Percentiles rank a stretch among this genome's conserved stretches.
Evolutionary conservation across 2,329 filamentous ascomycete genomes (phyloP).

Genomic region (Aureobasidium sp.): DNA sequence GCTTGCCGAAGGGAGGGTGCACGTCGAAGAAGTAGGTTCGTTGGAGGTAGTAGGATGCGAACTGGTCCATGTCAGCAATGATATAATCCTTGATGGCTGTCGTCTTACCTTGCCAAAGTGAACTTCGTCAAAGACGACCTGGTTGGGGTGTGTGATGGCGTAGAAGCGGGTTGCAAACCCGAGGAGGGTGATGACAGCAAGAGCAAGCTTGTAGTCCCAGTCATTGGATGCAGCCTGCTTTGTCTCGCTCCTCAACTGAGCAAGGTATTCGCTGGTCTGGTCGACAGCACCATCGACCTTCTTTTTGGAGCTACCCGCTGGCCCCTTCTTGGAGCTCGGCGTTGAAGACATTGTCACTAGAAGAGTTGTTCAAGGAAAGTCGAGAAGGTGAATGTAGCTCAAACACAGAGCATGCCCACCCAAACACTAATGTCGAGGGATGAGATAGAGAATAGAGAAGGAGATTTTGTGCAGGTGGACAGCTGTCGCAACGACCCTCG

Average conservation of each 20-base stretch:
- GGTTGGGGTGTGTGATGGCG: conserved; percentile 88
- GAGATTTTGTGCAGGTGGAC: background rate
- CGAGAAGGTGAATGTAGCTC: background rate
- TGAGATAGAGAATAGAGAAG: background rate
- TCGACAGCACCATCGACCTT: conserved; percentile 24
- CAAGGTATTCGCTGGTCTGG: conserved; percentile 34
- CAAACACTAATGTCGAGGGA: background rate
- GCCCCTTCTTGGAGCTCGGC: conserved; percentile 15
- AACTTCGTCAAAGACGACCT: conserved; percentile 98
- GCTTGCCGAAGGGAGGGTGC: conserved; percentile 95
- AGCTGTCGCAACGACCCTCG: background rate
- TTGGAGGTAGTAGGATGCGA: conserved; percentile 72
- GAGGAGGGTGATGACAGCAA: conserved; percentile 68
- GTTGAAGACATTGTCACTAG: conserved; percentile 8
- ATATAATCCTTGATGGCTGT: no score
- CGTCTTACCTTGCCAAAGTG: conserved; percentile 74
- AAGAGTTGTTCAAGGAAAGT: background rate
- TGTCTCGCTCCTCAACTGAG: conserved; percentile 28
- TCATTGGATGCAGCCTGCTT: conserved; percentile 41
- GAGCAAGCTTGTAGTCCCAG: conserved; percentile 75
- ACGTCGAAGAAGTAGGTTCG: conserved; percentile 99
- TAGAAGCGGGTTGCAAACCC: conserved; percentile 92
- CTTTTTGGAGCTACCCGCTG: conserved; percentile 16
- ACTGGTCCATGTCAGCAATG: conserved; percentile 27
- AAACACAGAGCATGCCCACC: background rate